Evolutionary conservation across 1,139 yeast species (phyloP).

Genomic region (Hansenula sp.): DNA sequence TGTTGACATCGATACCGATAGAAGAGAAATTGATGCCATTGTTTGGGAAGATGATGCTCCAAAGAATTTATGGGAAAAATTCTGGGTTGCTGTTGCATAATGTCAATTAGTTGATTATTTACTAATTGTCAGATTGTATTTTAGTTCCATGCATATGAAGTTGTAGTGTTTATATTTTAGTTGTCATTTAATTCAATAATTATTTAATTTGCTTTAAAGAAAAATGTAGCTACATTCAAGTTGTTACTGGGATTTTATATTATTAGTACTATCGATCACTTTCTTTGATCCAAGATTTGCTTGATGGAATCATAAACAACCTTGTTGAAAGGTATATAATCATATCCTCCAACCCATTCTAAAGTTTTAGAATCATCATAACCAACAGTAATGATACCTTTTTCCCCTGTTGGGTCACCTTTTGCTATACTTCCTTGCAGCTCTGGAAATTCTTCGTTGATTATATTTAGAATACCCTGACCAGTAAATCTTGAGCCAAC

Average conservation of each 20-base stretch:
- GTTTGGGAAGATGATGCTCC: conserved; percentile 51
- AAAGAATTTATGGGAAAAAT: conserved; percentile 47
- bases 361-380: neutral
- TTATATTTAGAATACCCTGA: conserved; percentile 27
- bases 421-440: conserved; percentile 1
- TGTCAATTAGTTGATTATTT: neutral
- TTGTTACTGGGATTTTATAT: too few relatives aligned
- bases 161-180: too few relatives aligned
- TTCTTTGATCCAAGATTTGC: neutral
- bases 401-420: neutral
- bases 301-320: neutral
- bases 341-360: conserved; percentile 7
- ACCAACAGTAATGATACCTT: too few relatives aligned
- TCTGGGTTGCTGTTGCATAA: conserved; percentile 39
- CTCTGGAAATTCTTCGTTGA: conserved; percentile 16
- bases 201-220: too few relatives aligned
- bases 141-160: too few relatives aligned
- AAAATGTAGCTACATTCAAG: too few relatives aligned
- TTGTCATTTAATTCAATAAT: too few relatives aligned
- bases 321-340: neutral
- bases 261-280: too few relatives aligned
- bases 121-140: neutral
- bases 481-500: conserved; percentile 2
- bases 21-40: conserved; percentile 53
- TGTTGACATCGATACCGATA: conserved; percentile 60